A percentile compares a stretch with the other conserved stretches of the same genome.
phyloP scores from a whole-genome alignment of 306 rosid genomes.

The Boehmeria nivea region DNA sequence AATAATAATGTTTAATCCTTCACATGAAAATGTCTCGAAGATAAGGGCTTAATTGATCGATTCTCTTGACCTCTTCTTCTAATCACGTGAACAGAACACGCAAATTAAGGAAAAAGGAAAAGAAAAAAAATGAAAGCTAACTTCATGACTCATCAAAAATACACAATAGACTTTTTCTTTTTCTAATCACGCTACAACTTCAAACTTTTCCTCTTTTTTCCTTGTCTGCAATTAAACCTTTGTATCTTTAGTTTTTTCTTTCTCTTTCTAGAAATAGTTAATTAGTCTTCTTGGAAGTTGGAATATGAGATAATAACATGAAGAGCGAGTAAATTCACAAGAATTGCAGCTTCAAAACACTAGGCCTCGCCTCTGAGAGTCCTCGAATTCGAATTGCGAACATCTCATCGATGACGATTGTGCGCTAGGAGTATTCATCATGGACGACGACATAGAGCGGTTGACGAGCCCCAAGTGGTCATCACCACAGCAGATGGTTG shows the following conservation, averaged over 20 bases:
- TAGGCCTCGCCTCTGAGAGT: constrained; percentile 3
- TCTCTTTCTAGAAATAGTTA: not conserved
- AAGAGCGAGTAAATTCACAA: not conserved
- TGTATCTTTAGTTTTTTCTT: no score
- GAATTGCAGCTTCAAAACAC: constrained; percentile 28
- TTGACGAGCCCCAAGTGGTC: constrained; percentile 27
- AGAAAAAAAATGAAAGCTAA: not conserved
- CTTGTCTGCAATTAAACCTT: constrained; percentile 4
- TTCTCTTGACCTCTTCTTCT: no score
- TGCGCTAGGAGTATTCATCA: constrained; percentile 10
- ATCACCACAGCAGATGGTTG: constrained; percentile 46
- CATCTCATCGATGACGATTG: constrained; percentile 29
- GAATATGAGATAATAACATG: not conserved
- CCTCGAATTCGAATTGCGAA: constrained; percentile 49
- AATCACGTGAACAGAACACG: no score
- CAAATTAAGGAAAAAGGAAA: not conserved
- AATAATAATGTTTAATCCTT: no score
- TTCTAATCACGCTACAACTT: not conserved
- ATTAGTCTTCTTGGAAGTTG: constrained; percentile 3
- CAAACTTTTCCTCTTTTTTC: constrained; percentile 21
- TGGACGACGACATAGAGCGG: constrained; percentile 26
- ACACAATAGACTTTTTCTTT: not conserved
- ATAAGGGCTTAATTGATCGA: no score
- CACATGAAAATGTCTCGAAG: no score
- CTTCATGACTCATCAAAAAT: constrained; percentile 1